phyloP scores from a whole-genome alignment of 2,329 filamentous ascomycete species.

The Thermoascus crustaceus region DNA sequence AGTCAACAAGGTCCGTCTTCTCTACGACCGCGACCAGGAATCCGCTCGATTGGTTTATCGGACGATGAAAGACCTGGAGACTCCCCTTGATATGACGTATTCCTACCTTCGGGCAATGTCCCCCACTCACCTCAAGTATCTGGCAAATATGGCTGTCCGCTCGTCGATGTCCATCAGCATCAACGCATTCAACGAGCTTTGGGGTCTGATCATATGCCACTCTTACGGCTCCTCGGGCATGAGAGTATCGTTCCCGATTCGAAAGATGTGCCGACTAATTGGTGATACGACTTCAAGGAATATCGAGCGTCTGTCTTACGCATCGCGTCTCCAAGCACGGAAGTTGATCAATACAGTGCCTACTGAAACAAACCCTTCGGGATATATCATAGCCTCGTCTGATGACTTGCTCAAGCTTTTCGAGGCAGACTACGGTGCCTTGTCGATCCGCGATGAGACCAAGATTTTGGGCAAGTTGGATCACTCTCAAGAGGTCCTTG shows the following conservation, averaged over 20 bases:
- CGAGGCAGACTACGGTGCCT: conserved; percentile 74
- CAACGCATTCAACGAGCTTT: conserved; percentile 74
- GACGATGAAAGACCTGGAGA: conserved; percentile 62
- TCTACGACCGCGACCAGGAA: conserved; percentile 75
- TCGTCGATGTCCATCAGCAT: conserved; percentile 93
- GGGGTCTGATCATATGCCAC: conserved; percentile 83
- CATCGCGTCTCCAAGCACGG: conserved; percentile 71
- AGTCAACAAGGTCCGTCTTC: conserved; percentile 76
- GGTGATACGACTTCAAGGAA: conserved; percentile 81
- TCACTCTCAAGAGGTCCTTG: conserved; percentile 73
- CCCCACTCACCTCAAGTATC: conserved; percentile 79
- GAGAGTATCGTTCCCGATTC: conserved; percentile 84
- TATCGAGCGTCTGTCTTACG: conserved; percentile 80
- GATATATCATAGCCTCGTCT: conserved; percentile 83
- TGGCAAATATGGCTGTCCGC: conserved; percentile 82
- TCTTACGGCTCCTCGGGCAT: conserved; percentile 69
- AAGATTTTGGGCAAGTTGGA: conserved; percentile 71
- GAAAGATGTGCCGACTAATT: conserved; percentile 84
- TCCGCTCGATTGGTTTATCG: conserved; percentile 77
- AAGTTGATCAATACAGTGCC: conserved; percentile 83
- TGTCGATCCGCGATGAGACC: conserved; percentile 81
- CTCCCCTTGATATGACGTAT: conserved; percentile 73
- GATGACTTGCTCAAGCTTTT: conserved; percentile 79
- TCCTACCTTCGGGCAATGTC: conserved; percentile 83
- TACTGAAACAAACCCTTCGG: conserved; percentile 71